Conservation (phyloP, 805 yeast species). For the Yarrowia deformans region DNA sequence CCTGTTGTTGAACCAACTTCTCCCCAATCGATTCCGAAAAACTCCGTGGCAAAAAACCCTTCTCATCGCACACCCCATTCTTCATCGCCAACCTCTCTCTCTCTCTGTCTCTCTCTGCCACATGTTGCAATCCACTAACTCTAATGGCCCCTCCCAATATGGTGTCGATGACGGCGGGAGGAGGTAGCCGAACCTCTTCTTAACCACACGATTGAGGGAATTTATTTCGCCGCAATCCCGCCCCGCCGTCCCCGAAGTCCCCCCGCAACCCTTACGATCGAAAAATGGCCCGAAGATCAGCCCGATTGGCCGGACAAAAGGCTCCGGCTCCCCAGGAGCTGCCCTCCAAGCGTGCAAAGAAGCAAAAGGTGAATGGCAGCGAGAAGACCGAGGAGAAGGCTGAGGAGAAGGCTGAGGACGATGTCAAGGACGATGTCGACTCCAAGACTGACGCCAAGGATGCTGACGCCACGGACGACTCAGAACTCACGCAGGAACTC, state of each 20-base stretch:
- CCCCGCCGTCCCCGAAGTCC: no score
- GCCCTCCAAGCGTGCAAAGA: slow-evolving; percentile 13
- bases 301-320: slow-evolving; percentile 25
- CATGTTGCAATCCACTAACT: not conserved
- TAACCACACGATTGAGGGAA: slow-evolving; percentile 1
- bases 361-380: slow-evolving; percentile 21
- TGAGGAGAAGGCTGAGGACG: slow-evolving; percentile 6
- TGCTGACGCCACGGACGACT: no score
- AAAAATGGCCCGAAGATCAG: slow-evolving; percentile 20
- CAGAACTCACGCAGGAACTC: slow-evolving; percentile 42
- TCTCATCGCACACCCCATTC: no score
- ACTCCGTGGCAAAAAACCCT: no score
- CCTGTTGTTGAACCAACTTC: no score
- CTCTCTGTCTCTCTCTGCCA: not conserved
- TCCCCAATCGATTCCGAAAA: no score
- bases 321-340: slow-evolving; percentile 30
- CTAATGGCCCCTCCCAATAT: slow-evolving; percentile 24
- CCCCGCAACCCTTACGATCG: not conserved
- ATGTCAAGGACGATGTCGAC: slow-evolving; percentile 27
- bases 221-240: not conserved
- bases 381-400: not conserved
- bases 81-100: no score
- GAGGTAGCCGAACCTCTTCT: not conserved
- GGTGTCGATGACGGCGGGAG: not conserved
- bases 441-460: slow-evolving; percentile 24